A percentile compares a stretch with the other conserved stretches of the same genome.
These are phyloP conservation scores for Teratosphaeriaceae sp. DNA, from an alignment of 2,329 filamentous ascomycete species.

Conservation along the genomic window DNA sequence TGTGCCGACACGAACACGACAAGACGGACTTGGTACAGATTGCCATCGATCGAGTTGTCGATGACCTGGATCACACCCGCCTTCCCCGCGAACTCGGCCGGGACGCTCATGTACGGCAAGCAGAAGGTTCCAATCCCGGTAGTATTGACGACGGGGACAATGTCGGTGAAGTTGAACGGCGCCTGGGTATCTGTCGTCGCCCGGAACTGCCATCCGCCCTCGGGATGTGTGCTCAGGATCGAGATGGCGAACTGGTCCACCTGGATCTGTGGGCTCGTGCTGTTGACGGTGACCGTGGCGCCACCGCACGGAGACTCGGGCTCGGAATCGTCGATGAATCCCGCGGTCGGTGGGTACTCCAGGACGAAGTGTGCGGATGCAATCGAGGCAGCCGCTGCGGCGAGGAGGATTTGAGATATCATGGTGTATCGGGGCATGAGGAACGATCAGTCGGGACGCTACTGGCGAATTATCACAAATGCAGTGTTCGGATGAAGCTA, in stretches of 20 bases:
- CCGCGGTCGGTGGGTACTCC: constrained; percentile 30
- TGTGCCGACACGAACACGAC: no score
- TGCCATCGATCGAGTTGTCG: constrained; percentile 22
- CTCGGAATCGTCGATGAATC: constrained; percentile 24
- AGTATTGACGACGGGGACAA: constrained; percentile 20
- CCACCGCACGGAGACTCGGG: constrained; percentile 24
- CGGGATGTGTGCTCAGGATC: constrained; percentile 24
- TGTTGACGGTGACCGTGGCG: constrained; percentile 17
- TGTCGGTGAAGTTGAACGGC: constrained; percentile 25
- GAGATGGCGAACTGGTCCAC: constrained; percentile 24
- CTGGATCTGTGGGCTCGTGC: constrained; percentile 17
- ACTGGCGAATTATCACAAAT: no score
- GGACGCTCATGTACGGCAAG: constrained; percentile 19
- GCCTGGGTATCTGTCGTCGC: constrained; percentile 22
- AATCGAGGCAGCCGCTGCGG: constrained; percentile 21
- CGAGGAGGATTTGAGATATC: constrained; percentile 17
- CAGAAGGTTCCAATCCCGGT: constrained; percentile 25
- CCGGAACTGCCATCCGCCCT: constrained; percentile 21
- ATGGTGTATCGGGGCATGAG: no score
- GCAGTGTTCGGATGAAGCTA: no score
- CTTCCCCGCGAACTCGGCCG: constrained; percentile 21
- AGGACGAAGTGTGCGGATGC: constrained; percentile 39
- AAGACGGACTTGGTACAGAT: constrained; percentile 25
- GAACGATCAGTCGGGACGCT: no score
- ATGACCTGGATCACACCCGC: constrained; percentile 25